Evolutionary conservation across 768 basidiomycete genomes (phyloP).

Genomic region (Suillus discolor): DNA sequence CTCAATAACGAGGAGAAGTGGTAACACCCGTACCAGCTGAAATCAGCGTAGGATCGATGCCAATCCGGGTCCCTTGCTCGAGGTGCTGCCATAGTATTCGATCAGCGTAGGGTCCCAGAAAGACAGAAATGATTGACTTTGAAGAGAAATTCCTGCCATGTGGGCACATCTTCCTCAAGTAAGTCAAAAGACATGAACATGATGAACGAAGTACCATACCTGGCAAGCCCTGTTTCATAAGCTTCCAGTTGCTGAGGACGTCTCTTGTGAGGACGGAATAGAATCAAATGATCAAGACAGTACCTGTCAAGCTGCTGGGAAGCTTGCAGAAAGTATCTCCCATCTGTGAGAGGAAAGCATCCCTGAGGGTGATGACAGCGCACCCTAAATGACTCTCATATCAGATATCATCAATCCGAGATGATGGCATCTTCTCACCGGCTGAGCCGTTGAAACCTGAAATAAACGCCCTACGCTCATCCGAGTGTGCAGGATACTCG

Average conservation of each 20-base stretch:
- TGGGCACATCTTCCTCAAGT: conserved; percentile 67
- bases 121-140: conserved; percentile 48
- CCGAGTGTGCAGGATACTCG: conserved; percentile 86
- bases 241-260: conserved; percentile 74
- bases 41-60: conserved; percentile 82
- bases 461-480: conserved; percentile 84
- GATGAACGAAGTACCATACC: conserved; percentile 42
- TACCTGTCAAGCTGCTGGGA: conserved; percentile 84
- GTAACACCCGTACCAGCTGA: conserved; percentile 48
- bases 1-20: background rate
- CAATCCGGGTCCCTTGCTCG: conserved; percentile 62
- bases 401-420: conserved; percentile 1
- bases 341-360: conserved; percentile 90
- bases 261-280: background rate
- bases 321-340: conserved; percentile 93
- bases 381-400: conserved; percentile 52
- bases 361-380: conserved; percentile 69
- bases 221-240: conserved; percentile 91
- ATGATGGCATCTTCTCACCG: conserved; percentile 46
- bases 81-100: conserved; percentile 49
- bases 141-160: conserved; percentile 85
- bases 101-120: conserved; percentile 8
- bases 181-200: conserved; percentile 18
- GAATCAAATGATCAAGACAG: conserved; percentile 22
- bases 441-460: conserved; percentile 96